Conservation (phyloP, 805 yeast species). For the Pichia cephalocereana region DNA sequence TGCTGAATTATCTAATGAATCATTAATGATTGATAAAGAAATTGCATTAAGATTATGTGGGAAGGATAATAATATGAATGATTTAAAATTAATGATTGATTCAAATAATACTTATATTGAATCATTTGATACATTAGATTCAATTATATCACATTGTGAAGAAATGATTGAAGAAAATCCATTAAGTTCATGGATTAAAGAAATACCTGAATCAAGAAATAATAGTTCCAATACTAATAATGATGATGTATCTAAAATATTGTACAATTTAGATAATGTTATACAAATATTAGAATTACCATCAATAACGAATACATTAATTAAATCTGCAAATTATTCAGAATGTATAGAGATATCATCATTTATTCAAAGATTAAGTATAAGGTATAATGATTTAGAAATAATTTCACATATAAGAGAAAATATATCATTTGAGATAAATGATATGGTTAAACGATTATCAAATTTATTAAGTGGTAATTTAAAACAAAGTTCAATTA, state of each 20-base stretch:
- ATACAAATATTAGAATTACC: slow-evolving; percentile 81
- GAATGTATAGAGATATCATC: slow-evolving; percentile 82
- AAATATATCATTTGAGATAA: slow-evolving; percentile 47
- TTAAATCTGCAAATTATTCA: slow-evolving; percentile 75
- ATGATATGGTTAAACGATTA: slow-evolving; percentile 57
- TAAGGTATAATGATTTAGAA: slow-evolving; percentile 55
- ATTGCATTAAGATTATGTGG: neutral
- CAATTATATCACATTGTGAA: neutral
- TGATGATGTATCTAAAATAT: slow-evolving; percentile 26
- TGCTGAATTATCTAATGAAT: slow-evolving; percentile 45
- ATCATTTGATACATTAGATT: slow-evolving; percentile 2
- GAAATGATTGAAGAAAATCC: neutral
- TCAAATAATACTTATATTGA: neutral
- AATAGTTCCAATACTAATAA: neutral
- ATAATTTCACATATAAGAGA: slow-evolving; percentile 41
- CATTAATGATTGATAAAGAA: slow-evolving; percentile 3
- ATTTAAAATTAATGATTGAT: slow-evolving; percentile 38
- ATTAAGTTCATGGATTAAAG: neutral
- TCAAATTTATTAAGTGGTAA: slow-evolving; percentile 65
- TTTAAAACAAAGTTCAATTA: slow-evolving; percentile 65
- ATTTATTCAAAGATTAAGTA: slow-evolving; percentile 56
- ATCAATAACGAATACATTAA: slow-evolving; percentile 72
- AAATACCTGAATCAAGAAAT: neutral
- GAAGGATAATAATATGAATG: neutral
- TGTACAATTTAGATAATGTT: slow-evolving; percentile 59